Evolutionary conservation across 1,284 basidiomycete species (phyloP).

Genomic region (Neotropicomus parvogracilis): DNA sequence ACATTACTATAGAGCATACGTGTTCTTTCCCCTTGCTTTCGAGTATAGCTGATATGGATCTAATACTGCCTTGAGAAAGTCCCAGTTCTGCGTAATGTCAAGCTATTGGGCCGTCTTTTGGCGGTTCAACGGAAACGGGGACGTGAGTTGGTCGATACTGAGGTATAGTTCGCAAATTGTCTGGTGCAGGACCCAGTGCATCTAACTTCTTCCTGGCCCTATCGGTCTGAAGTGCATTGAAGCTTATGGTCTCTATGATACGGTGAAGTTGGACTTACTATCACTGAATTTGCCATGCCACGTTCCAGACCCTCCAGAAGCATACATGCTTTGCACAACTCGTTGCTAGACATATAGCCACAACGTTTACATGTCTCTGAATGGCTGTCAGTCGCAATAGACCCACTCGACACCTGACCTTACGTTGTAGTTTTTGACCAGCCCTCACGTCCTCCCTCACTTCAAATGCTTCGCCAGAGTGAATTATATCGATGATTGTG

Average conservation of each 20-base stretch:
- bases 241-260: background rate
- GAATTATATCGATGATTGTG: conserved; percentile 96
- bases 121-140: conserved; percentile 27
- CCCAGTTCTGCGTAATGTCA: background rate
- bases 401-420: conserved; percentile 26
- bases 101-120: conserved; percentile 12
- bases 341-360: conserved; percentile 91
- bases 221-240: conserved; percentile 48
- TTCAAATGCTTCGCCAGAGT: conserved; percentile 89
- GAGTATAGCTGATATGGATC: conserved; percentile 1
- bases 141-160: conserved; percentile 46
- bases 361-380: conserved; percentile 86
- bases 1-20: background rate
- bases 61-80: background rate
- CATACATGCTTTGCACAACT: conserved; percentile 90
- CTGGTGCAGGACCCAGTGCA: conserved; percentile 53
- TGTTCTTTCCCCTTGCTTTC: background rate
- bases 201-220: conserved; percentile 60
- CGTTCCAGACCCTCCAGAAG: conserved; percentile 88
- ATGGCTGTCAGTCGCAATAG: background rate
- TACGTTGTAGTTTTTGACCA: conserved; percentile 76
- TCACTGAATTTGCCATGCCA: conserved; percentile 64
- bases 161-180: conserved; percentile 64
- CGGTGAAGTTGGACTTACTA: conserved; percentile 46
- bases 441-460: conserved; percentile 75